A percentile compares a stretch with the other conserved stretches of the same genome.
These are phyloP conservation scores for Crithidia sp. DNA, from an alignment of 208 protist species.

Conservation along the genomic window DNA sequence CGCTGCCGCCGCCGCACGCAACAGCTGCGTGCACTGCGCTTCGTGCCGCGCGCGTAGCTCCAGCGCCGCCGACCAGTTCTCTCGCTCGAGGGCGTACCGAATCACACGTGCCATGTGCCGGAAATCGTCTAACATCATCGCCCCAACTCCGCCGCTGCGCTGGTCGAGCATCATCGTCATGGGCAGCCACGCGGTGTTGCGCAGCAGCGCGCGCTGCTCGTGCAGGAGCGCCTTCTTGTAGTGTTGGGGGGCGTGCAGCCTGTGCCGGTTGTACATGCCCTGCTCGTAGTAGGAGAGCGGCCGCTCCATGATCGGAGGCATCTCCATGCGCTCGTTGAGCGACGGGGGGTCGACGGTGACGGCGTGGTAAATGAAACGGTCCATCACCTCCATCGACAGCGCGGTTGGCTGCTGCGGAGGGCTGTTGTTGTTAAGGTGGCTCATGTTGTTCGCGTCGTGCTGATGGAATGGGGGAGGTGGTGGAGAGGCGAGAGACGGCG, in stretches of 20 bases:
- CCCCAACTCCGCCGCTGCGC: conserved; percentile 22
- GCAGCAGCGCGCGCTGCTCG: conserved; percentile 22
- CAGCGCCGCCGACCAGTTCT: conserved; percentile 19
- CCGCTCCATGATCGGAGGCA: conserved; percentile 19
- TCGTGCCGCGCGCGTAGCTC: conserved; percentile 6
- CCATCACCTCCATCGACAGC: conserved; percentile 10
- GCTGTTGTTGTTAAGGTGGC: neutral
- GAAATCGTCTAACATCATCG: conserved; percentile 25
- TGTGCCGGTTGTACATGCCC: conserved; percentile 21
- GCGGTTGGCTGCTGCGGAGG: neutral
- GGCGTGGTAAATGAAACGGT: conserved; percentile 18
- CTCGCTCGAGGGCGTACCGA: conserved; percentile 14
- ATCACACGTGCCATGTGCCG: conserved; percentile 22
- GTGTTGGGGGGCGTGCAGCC: conserved; percentile 6
- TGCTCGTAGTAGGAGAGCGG: conserved; percentile 21
- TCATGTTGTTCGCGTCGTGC: neutral
- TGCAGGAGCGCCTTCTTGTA: conserved; percentile 20
- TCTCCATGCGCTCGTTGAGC: conserved; percentile 3
- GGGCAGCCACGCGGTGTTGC: conserved; percentile 20
- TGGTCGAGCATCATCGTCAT: conserved; percentile 6
- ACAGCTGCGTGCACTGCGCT: conserved; percentile 14
- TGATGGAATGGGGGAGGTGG: neutral
- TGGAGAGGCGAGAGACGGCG: neutral
- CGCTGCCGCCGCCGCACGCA: conserved; percentile 4
- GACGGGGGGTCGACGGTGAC: conserved; percentile 14